Base-by-base conservation (phyloP, 352 stramenopile species). In the Globisporangium rhizosaccharum region DNA sequence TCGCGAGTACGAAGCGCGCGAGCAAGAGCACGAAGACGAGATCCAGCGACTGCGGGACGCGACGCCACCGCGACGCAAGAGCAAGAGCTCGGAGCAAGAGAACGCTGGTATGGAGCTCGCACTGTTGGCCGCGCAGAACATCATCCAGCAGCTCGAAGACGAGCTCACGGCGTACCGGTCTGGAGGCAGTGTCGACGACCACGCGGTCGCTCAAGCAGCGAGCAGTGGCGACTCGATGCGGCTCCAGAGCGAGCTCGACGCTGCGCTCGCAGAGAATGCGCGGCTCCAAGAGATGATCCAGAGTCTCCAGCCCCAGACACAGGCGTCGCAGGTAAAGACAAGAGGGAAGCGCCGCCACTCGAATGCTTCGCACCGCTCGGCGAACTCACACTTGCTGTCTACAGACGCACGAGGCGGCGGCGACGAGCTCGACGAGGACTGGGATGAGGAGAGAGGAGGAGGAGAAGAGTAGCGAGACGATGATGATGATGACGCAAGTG, bases 281-380 rank as follows among this genome's bases (percentile, higher is more conserved):
- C 71, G 88, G 42, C 68, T 91, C 44, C 66, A 85, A 37, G 74
- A 81, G 53, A 86, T 75, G 18, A 72, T 88, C 54, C 71, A 76
- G 61, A 67, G 82, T n/a, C 54, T 88, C 23, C 23, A 23, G 23
- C 23, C 23, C 23, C 23, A 23, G 23, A 23, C 23, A 36, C 73
- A 39, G 33, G 11, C 41, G 41, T 20, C 18, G 44, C 44, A 89
- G 76, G 72, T 82, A 73, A 85, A 81, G 64, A 69, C 57, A 61
- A 39, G 50, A 45, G 28, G 50, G 7, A 23, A 56, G 66, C 55
- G 68, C 48, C n/a, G 72, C 64, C 51, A 55, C 79, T 46, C 70
- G 68, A 56, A 61, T 82, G 54, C 49, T 71, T 25, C 49, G 5
- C 18, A 80, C 62, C 51, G 68, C 62, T 17, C 65, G n/a, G 7